These are phyloP conservation scores for Bidens hawaiensis DNA, from an alignment of 140 eudicot genomes.

Conservation along the genomic window DNA sequence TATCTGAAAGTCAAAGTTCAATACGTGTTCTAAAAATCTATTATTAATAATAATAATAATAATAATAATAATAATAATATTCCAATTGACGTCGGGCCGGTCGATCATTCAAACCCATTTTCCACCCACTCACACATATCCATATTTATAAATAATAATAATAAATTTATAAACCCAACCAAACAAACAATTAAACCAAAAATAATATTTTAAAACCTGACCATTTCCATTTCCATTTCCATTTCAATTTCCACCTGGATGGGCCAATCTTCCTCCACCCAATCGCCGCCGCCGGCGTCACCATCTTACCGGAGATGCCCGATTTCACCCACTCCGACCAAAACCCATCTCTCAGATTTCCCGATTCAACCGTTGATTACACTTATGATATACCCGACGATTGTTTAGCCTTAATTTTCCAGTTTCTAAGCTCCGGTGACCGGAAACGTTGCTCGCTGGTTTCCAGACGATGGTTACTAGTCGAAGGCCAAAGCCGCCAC, in stretches of 20 bases:
- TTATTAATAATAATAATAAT: no score
- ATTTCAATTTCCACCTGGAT: slow-evolving; percentile 3
- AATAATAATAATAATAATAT: no score
- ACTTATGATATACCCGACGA: slow-evolving; percentile 32
- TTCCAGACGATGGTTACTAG: slow-evolving; percentile 12
- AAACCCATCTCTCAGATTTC: neutral
- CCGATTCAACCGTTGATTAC: slow-evolving; percentile 11
- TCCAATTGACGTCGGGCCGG: neutral
- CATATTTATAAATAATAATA: no score
- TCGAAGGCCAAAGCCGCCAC: slow-evolving; percentile 32
- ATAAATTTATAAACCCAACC: neutral
- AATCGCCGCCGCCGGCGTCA: slow-evolving; percentile 15
- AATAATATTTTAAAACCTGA: no score
- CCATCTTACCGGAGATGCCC: slow-evolving; percentile 5
- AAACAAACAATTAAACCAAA: no score
- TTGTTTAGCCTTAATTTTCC: slow-evolving; percentile 24
- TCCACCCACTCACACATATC: neutral
- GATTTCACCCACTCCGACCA: neutral
- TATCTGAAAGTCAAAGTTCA: neutral
- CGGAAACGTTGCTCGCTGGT: slow-evolving; percentile 25
- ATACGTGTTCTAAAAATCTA: no score
- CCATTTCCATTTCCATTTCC: no score
- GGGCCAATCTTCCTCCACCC: slow-evolving; percentile 27
- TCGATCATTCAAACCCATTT: neutral
- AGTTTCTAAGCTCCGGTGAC: slow-evolving; percentile 22